Evolutionary conservation across 495 filamentous ascomycete genomes (phyloP).

Genomic region (Aspergillus homomorphus): DNA sequence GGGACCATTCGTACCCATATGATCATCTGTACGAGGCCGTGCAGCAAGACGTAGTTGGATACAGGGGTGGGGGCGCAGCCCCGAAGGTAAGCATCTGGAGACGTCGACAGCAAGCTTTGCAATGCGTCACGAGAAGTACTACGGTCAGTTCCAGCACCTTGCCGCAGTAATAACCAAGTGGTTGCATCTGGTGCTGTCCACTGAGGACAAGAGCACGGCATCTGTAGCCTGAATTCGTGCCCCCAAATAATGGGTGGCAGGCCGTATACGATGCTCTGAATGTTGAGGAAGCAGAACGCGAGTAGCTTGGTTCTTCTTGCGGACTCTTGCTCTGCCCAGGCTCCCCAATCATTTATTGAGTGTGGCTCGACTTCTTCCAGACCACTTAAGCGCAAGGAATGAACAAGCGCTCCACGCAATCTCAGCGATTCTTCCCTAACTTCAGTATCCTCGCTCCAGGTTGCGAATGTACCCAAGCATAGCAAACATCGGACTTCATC

Average conservation of each 20-base stretch:
- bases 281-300: constrained; percentile 16
- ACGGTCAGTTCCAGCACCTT: background rate
- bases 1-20: constrained; percentile 16
- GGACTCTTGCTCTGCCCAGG: constrained; percentile 12
- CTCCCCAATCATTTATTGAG: constrained; percentile 14
- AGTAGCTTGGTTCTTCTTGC: constrained; percentile 12
- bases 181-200: constrained; percentile 15
- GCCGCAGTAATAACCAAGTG: constrained; percentile 9
- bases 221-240: constrained; percentile 10
- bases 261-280: constrained; percentile 15
- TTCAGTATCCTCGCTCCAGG: constrained; percentile 5
- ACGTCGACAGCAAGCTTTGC: background rate
- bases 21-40: constrained; percentile 58
- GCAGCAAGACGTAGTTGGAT: constrained; percentile 58
- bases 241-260: constrained; percentile 9
- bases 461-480: constrained; percentile 6
- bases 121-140: background rate
- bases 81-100: constrained; percentile 19
- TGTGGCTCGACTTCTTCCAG: constrained; percentile 23
- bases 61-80: constrained; percentile 29
- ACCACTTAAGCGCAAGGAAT: constrained; percentile 7
- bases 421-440: constrained; percentile 1
- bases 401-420: constrained; percentile 3
- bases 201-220: constrained; percentile 16
- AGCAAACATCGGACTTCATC: constrained; percentile 11